A percentile compares a stretch with the other conserved stretches of the same genome.
Conservation (phyloP, 2,329 filamentous ascomycete genomes). For the Hortaea werneckii region DNA sequence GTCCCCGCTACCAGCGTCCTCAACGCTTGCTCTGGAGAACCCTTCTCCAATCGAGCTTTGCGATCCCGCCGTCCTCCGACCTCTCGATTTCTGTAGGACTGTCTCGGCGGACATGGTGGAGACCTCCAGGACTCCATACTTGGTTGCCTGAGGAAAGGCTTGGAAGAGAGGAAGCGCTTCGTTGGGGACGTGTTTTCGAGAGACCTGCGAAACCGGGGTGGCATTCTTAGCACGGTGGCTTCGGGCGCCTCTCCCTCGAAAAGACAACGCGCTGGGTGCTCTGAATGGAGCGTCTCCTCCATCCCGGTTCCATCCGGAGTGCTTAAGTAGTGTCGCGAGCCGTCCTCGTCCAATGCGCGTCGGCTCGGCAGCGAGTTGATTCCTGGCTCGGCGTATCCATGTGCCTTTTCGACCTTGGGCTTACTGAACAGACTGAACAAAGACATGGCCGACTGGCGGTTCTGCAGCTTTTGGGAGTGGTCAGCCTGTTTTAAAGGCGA, state of each 20-base stretch:
- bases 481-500: conserved; percentile 9
- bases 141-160: conserved; percentile 74
- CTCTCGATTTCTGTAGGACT: conserved; percentile 12
- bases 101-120: conserved; percentile 59
- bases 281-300: background rate
- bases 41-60: background rate
- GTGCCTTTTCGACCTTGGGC: conserved; percentile 39
- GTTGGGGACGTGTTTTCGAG: conserved; percentile 18
- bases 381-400: conserved; percentile 36
- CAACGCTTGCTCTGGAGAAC: conserved; percentile 2
- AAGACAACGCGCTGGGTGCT: conserved; percentile 4
- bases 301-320: conserved; percentile 3
- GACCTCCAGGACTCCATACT: conserved; percentile 59
- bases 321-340: conserved; percentile 4
- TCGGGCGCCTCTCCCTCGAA: conserved; percentile 1
- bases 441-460: conserved; percentile 31
- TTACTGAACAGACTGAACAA: conserved; percentile 41
- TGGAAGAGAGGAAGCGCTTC: conserved; percentile 66
- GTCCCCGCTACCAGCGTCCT: conserved; percentile 8
- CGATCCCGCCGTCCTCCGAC: conserved; percentile 2
- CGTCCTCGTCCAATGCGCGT: conserved; percentile 1
- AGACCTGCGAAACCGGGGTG: background rate
- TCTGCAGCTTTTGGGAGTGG: conserved; percentile 7
- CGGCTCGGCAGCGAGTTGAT: conserved; percentile 12
- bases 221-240: background rate